These are phyloP conservation scores for Nicotiana benthamiana DNA, from an alignment of 257 asterid species.

Conservation along the genomic window DNA sequence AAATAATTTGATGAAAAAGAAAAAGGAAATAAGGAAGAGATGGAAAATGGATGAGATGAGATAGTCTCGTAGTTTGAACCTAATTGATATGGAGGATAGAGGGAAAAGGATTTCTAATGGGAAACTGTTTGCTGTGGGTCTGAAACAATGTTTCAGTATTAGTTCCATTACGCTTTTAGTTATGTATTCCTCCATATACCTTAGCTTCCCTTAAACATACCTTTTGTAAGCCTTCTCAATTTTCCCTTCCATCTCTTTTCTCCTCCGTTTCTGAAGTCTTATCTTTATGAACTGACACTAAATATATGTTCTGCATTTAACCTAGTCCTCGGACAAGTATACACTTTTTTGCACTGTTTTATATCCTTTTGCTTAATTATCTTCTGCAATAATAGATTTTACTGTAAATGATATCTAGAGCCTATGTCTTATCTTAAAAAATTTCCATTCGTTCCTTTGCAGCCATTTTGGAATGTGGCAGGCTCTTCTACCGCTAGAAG, in stretches of 20 bases:
- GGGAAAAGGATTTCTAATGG: not conserved
- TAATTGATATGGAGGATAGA: not conserved
- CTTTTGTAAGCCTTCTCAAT: not conserved
- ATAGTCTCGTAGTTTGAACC: not conserved
- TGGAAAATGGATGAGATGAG: not conserved
- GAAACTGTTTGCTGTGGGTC: not conserved
- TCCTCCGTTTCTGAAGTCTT: not conserved
- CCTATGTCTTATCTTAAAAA: conserved; percentile 11
- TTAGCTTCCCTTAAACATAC: not conserved
- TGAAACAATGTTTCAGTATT: not conserved
- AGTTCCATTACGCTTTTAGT: not conserved
- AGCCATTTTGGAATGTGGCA: conserved; percentile 96
- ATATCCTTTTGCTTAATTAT: not conserved
- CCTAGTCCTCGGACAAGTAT: not conserved
- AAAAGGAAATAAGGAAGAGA: not conserved
- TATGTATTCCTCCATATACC: not conserved
- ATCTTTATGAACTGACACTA: not conserved
- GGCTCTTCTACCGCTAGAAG: conserved; percentile 51
- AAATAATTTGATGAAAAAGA: not conserved
- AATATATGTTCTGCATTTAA: not conserved
- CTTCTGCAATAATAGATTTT: not conserved
- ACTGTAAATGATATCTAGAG: not conserved
- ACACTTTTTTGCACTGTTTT: not conserved
- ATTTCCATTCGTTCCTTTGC: conserved; percentile 25
- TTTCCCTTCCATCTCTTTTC: not conserved